A percentile compares a stretch with the other conserved stretches of the same genome.
phyloP scores from a whole-genome alignment of 495 filamentous ascomycete species.

The Trichocladium antarcticum region DNA sequence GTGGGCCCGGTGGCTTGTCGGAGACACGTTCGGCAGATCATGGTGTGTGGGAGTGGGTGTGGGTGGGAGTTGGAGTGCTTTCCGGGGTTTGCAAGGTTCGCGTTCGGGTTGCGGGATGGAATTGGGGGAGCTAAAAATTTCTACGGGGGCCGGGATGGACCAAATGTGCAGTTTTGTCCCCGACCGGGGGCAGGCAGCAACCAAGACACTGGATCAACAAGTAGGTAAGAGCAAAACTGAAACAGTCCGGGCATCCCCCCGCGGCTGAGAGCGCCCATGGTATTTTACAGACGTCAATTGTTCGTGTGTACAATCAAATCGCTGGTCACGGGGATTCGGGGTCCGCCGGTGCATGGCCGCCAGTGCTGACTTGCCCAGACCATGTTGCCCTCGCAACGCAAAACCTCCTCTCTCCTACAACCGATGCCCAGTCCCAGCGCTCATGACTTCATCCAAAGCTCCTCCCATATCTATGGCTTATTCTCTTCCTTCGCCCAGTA shows the following conservation, averaged over 20 bases:
- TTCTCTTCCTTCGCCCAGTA: slow-evolving; percentile 46
- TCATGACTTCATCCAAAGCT: not conserved
- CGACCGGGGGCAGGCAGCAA: not conserved
- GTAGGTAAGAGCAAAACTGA: not conserved
- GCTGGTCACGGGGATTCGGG: not conserved
- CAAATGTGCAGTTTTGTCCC: slow-evolving; percentile 20
- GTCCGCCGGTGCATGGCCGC: not conserved
- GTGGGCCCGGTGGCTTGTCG: slow-evolving; percentile 25
- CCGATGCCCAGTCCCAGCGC: not conserved
- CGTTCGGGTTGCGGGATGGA: slow-evolving; percentile 2
- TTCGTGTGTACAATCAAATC: slow-evolving; percentile 7
- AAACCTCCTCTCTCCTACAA: not conserved
- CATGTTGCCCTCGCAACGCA: not conserved
- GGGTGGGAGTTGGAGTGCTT: not conserved
- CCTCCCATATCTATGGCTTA: slow-evolving; percentile 4
- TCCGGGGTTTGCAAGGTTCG: slow-evolving; percentile 1
- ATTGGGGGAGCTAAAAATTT: slow-evolving; percentile 32
- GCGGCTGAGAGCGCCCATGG: not conserved
- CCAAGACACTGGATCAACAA: not conserved
- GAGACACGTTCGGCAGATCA: slow-evolving; percentile 41
- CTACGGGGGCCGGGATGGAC: slow-evolving; percentile 20
- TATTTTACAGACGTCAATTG: slow-evolving; percentile 9
- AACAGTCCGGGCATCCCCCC: not conserved
- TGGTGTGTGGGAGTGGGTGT: slow-evolving; percentile 18
- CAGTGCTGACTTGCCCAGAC: not conserved